Conservation (phyloP, 345 rosid genomes). For the Lenwebbia sp. region DNA sequence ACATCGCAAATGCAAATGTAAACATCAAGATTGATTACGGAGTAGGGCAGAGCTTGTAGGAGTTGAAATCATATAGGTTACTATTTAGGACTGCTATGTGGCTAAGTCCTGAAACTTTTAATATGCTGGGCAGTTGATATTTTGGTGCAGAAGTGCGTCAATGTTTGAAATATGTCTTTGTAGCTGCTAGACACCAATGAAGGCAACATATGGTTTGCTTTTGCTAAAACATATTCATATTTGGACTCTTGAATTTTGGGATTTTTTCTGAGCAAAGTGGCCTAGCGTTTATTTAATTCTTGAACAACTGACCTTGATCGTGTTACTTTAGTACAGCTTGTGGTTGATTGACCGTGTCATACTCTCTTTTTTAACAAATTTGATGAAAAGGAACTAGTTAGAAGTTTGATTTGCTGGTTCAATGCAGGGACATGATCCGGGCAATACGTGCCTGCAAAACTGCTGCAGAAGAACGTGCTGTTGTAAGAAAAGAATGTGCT, state of each 20-base stretch:
- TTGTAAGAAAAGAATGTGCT: slow-evolving; percentile 98
- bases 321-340: background rate
- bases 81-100: background rate
- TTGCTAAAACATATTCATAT: background rate
- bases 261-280: background rate
- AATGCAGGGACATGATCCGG: slow-evolving; percentile 96
- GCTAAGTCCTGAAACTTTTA: background rate
- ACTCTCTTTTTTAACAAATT: background rate
- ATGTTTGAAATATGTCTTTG: background rate
- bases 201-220: background rate
- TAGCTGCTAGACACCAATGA: background rate
- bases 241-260: background rate
- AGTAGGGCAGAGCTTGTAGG: background rate
- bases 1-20: background rate
- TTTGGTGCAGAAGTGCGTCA: background rate
- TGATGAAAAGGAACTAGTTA: background rate
- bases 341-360: background rate
- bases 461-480: slow-evolving; percentile 98
- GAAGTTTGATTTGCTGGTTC: background rate
- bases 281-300: background rate
- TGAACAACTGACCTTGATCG: background rate
- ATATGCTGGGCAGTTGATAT: background rate
- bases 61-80: background rate
- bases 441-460: slow-evolving; percentile 97
- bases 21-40: background rate